Base-by-base conservation (phyloP, 2,329 filamentous ascomycete species). In the Trichophyton schoenleinii region DNA sequence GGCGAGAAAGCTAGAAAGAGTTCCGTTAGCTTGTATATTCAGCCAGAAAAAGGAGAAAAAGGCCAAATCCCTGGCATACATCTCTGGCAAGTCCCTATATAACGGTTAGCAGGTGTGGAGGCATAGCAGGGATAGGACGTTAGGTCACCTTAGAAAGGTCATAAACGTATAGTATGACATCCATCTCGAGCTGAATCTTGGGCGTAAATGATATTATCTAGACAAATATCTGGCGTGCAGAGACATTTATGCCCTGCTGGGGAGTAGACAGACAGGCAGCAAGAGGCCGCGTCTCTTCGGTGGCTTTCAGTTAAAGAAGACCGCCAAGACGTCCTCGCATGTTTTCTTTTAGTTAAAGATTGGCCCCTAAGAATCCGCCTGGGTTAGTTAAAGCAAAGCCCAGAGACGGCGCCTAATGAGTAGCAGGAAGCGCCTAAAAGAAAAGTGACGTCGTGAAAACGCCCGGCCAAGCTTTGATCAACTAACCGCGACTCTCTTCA, bases 121-220 rank as follows among this genome's bases (percentile, higher is more conserved):
- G 22, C 9, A 31, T 18, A 20, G 5, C 8, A 28, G 34, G 38
- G 36, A 11, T 25, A 5, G 25, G 22, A 13, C 20, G 20, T 52
- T 5, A 52, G 46, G 28, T 38, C 64, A 78, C 77, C 72, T 77
- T 75, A 38, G 88, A 91, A 57, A 92, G 79, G 75, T 92, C 88
- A 69, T 92, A 92, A 42, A 91, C 81, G 62, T 91, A 85, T 31
- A 92, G 78, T 68, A 89, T 80, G 58, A 92, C 86, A 62, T 90
- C 86, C 87, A 91, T 91, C 2, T 7, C 53, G 41, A 34, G 15
- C 28, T 15, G 25, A 36, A 36, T 20, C 11, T 9, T 13, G 8
- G 3, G 34, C 34, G 34, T 38, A 38, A 13, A 38, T 9, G 34
- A 9, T 13, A 4, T 11, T 38, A 13, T 2, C 34, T 38, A 38